phyloP scores from a whole-genome alignment of 2,329 filamentous ascomycete species.

The Incumbomyces delicatus region DNA sequence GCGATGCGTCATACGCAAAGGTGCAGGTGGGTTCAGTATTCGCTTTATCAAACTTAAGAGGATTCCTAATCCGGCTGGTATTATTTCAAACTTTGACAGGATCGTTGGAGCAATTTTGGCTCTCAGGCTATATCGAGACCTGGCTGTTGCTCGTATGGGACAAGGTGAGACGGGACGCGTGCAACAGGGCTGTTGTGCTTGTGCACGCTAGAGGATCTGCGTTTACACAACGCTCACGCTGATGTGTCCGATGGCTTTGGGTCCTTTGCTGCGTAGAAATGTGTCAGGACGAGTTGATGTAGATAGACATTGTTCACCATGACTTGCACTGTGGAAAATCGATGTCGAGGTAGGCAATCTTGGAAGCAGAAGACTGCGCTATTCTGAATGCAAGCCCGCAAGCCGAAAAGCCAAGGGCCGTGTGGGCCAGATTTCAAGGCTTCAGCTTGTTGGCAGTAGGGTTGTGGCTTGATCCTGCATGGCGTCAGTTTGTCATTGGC shows the following conservation, averaged over 20 bases:
- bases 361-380: too few relatives aligned
- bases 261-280: background rate
- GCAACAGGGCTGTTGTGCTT: background rate
- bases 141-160: background rate
- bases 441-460: background rate
- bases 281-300: too few relatives aligned
- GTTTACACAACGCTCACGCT: background rate
- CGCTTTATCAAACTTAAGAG: too few relatives aligned
- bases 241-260: background rate
- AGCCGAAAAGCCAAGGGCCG: background rate
- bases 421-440: background rate
- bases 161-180: background rate
- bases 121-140: too few relatives aligned
- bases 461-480: conserved; percentile 4
- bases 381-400: too few relatives aligned
- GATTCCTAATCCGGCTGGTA: background rate
- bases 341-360: too few relatives aligned
- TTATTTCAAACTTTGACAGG: background rate
- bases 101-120: background rate
- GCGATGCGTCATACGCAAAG: background rate
- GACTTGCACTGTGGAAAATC: too few relatives aligned
- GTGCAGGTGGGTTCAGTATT: background rate
- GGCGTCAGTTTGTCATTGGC: conserved; percentile 1
- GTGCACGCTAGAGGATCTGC: background rate
- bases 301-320: too few relatives aligned